phyloP scores from a whole-genome alignment of 2,329 filamentous ascomycete genomes.

The Curvularia spicifera region DNA sequence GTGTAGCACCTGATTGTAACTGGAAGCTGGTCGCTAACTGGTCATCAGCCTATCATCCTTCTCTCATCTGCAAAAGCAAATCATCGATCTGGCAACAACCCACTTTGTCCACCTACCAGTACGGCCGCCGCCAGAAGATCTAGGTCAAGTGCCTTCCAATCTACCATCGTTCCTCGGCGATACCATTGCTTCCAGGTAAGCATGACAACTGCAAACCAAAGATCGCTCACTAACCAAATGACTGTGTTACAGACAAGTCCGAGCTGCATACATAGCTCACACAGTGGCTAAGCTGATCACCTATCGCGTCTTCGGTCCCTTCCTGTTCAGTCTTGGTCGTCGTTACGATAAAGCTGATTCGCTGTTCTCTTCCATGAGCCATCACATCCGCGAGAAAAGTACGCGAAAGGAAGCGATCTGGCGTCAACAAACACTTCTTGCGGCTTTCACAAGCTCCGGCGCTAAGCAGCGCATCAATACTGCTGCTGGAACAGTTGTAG shows the following conservation, averaged over 20 bases:
- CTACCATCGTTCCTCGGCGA: constrained; percentile 63
- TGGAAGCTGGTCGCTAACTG: constrained; percentile 8
- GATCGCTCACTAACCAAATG: constrained; percentile 6
- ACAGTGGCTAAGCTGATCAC: constrained; percentile 64
- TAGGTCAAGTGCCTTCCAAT: constrained; percentile 59
- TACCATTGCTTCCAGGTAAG: constrained; percentile 55
- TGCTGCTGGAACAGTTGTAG: constrained; percentile 61
- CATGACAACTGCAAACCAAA: neutral
- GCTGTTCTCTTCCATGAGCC: constrained; percentile 61
- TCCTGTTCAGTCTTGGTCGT: constrained; percentile 62
- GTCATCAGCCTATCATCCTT: constrained; percentile 58
- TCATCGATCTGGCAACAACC: constrained; percentile 59
- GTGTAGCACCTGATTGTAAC: neutral
- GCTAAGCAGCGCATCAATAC: constrained; percentile 64
- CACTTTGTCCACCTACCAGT: constrained; percentile 61
- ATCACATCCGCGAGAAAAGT: constrained; percentile 63
- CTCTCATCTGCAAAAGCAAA: constrained; percentile 58
- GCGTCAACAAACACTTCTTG: constrained; percentile 64
- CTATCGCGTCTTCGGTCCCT: constrained; percentile 63
- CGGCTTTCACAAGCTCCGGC: constrained; percentile 62
- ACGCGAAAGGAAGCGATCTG: constrained; percentile 64
- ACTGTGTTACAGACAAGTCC: constrained; percentile 52
- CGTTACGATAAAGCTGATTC: constrained; percentile 63
- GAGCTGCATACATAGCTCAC: constrained; percentile 62
- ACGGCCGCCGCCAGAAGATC: constrained; percentile 57